Percentiles rank a stretch among this genome's conserved stretches.
These are phyloP conservation scores for Sporothrix euskadiensis DNA, from an alignment of 2,329 filamentous ascomycete genomes.

Conservation along the genomic window DNA sequence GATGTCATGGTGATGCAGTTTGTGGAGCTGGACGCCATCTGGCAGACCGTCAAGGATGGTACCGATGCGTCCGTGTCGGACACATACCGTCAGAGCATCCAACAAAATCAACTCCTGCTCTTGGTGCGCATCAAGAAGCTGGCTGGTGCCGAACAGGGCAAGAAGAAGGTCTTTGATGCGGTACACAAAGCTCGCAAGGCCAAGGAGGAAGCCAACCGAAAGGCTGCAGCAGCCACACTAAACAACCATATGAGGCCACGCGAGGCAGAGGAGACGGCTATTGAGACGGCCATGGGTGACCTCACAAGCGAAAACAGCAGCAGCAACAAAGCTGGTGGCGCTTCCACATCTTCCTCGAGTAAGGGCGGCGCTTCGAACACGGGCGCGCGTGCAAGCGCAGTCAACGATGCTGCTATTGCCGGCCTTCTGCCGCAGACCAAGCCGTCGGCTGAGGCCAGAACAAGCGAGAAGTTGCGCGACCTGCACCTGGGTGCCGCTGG, in stretches of 20 bases:
- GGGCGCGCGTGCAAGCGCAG: background rate
- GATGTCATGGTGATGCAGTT: constrained; percentile 87
- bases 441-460: constrained; percentile 11
- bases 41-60: constrained; percentile 78
- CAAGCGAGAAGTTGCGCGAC: constrained; percentile 40
- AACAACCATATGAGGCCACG: constrained; percentile 69
- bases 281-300: constrained; percentile 44
- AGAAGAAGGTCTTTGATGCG: constrained; percentile 71
- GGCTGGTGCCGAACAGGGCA: constrained; percentile 69
- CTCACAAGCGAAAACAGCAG: constrained; percentile 33
- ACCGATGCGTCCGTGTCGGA: constrained; percentile 71
- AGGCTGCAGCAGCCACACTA: constrained; percentile 47
- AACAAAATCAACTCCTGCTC: constrained; percentile 76
- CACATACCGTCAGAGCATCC: constrained; percentile 77
- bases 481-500: constrained; percentile 43
- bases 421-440: constrained; percentile 23
- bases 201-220: constrained; percentile 57
- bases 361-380: background rate
- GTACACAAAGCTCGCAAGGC: constrained; percentile 70
- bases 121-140: constrained; percentile 78
- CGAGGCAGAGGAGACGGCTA: constrained; percentile 52
- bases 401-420: constrained; percentile 23
- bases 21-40: constrained; percentile 79
- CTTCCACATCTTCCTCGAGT: background rate
- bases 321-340: background rate